These are phyloP conservation scores for Colletotrichum lupini DNA, from an alignment of 2,329 filamentous ascomycete species.

Conservation along the genomic window DNA sequence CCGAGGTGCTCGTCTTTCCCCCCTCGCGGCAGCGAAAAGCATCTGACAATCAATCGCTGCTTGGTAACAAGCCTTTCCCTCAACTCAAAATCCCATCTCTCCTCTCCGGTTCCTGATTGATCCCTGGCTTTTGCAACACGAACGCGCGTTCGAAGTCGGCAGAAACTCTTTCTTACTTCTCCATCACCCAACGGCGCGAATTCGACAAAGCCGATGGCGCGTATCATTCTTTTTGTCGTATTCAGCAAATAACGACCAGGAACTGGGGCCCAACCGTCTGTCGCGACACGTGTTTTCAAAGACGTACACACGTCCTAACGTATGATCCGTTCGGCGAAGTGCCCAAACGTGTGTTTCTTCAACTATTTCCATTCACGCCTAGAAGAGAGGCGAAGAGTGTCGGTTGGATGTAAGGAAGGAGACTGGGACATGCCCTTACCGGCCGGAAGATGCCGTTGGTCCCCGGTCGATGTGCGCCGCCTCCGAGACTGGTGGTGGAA, in stretches of 20 bases:
- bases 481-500: neutral
- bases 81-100: neutral
- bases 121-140: neutral
- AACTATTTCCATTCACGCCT: neutral
- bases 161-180: neutral
- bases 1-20: neutral
- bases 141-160: neutral
- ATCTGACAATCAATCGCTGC: neutral
- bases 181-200: neutral
- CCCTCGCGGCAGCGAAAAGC: neutral
- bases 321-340: neutral
- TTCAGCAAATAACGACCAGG: neutral
- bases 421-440: too few species aligned
- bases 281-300: neutral
- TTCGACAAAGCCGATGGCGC: neutral
- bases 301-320: neutral
- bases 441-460: too few species aligned
- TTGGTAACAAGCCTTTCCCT: neutral
- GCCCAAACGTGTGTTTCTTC: neutral
- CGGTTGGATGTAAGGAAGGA: too few species aligned
- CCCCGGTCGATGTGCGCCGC: too few species aligned
- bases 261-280: neutral
- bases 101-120: too few species aligned
- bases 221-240: neutral
- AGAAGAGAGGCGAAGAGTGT: neutral